A percentile compares a stretch with the other conserved stretches of the same genome.
These are phyloP conservation scores for Microcera coccophila DNA, from an alignment of 2,329 filamentous ascomycete species.

Conservation along the genomic window DNA sequence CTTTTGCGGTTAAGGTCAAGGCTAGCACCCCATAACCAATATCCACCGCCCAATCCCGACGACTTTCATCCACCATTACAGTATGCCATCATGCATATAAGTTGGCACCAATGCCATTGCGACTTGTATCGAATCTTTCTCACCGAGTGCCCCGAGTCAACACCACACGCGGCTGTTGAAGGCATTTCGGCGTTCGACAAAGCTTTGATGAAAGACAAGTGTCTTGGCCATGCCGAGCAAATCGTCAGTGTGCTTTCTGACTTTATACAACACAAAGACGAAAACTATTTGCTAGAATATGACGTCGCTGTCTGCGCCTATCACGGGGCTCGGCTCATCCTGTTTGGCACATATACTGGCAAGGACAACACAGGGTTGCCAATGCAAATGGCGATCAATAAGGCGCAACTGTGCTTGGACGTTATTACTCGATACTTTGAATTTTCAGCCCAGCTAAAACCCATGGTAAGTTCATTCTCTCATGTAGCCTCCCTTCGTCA, in stretches of 20 bases:
- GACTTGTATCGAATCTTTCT: constrained; percentile 44
- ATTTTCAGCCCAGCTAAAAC: constrained; percentile 26
- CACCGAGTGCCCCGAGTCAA: constrained; percentile 38
- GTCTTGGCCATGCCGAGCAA: constrained; percentile 36
- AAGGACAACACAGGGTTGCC: constrained; percentile 22
- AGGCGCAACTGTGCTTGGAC: constrained; percentile 24
- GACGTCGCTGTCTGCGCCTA: constrained; percentile 43
- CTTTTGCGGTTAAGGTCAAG: constrained; percentile 20
- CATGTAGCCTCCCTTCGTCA: too few relatives aligned
- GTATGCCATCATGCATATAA: constrained; percentile 26
- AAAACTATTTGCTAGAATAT: constrained; percentile 33
- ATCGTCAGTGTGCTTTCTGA: constrained; percentile 34
- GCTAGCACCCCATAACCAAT: constrained; percentile 20
- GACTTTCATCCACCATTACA: constrained; percentile 17
- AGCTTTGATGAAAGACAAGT: constrained; percentile 27
- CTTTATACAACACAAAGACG: constrained; percentile 32
- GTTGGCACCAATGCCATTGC: constrained; percentile 41
- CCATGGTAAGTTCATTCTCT: constrained; percentile 17
- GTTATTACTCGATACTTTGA: constrained; percentile 25
- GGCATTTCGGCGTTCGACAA: constrained; percentile 24
- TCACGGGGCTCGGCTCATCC: constrained; percentile 37
- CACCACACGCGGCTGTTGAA: constrained; percentile 32
- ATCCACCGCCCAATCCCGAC: constrained; percentile 15
- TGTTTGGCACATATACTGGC: constrained; percentile 30
- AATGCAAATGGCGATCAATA: constrained; percentile 27